Conservation (phyloP, 2,329 filamentous ascomycete genomes). For the Elsinoe batatas region DNA sequence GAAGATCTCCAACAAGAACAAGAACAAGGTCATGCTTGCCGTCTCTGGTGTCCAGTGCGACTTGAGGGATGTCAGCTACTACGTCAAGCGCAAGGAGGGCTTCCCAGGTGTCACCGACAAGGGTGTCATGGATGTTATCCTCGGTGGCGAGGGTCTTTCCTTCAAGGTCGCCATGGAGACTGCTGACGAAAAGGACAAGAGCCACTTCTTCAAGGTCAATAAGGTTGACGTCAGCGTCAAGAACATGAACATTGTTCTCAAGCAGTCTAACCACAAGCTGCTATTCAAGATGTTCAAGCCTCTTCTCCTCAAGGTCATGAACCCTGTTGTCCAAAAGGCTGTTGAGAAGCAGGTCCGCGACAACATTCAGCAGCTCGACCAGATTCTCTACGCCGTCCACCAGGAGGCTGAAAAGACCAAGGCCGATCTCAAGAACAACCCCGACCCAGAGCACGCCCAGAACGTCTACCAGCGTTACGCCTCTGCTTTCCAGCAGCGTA, state of each 20-base stretch:
- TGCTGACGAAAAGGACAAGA: constrained; percentile 61
- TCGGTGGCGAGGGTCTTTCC: constrained; percentile 78
- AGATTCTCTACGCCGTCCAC: constrained; percentile 65
- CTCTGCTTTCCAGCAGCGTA: constrained; percentile 60
- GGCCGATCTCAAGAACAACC: constrained; percentile 51
- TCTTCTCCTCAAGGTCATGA: constrained; percentile 70
- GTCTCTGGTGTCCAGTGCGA: constrained; percentile 90
- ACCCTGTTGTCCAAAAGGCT: constrained; percentile 75
- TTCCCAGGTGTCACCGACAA: constrained; percentile 82
- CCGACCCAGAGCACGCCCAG: constrained; percentile 60
- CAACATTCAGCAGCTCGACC: constrained; percentile 65
- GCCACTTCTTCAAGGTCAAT: constrained; percentile 91
- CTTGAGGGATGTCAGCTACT: constrained; percentile 71
- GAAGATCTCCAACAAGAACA: constrained; percentile 67
- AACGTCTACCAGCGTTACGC: constrained; percentile 85
- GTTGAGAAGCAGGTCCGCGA: constrained; percentile 84
- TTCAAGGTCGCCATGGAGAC: constrained; percentile 87
- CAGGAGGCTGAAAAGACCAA: constrained; percentile 67
- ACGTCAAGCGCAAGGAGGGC: constrained; percentile 88
- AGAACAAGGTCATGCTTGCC: constrained; percentile 76
- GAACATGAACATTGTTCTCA: constrained; percentile 76
- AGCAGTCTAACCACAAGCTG: constrained; percentile 90
- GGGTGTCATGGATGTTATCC: constrained; percentile 78
- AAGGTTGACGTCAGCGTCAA: constrained; percentile 76
- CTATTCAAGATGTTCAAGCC: constrained; percentile 83